Conservation (phyloP, 2,329 filamentous ascomycete genomes). For the Neonectria neomacrospora region DNA sequence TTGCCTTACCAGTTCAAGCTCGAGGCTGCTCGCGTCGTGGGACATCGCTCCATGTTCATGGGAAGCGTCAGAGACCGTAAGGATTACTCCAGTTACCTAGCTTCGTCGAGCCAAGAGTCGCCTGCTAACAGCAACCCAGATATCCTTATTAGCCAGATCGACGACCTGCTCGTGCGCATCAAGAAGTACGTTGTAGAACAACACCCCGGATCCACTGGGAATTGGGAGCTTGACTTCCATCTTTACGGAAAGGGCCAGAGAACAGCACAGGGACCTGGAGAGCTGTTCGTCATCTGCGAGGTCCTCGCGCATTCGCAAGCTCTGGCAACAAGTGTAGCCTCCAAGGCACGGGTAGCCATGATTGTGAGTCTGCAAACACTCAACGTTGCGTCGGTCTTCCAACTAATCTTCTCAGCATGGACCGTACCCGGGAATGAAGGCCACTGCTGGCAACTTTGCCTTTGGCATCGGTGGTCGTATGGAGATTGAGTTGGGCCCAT, state of each 20-base stretch:
- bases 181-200: constrained; percentile 36
- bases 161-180: constrained; percentile 22
- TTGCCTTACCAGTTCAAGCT: constrained; percentile 40
- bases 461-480: constrained; percentile 45
- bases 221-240: constrained; percentile 52
- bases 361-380: constrained; percentile 34
- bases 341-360: constrained; percentile 45
- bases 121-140: constrained; percentile 20
- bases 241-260: constrained; percentile 53
- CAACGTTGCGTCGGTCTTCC: not conserved
- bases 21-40: constrained; percentile 33
- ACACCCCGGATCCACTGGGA: constrained; percentile 28
- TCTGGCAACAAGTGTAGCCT: constrained; percentile 52
- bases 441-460: constrained; percentile 63
- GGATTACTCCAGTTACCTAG: accelerated
- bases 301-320: constrained; percentile 57
- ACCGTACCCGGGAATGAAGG: constrained; percentile 61
- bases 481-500: constrained; percentile 49
- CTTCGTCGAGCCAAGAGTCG: accelerated
- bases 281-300: constrained; percentile 60
- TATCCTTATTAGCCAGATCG: constrained; percentile 35
- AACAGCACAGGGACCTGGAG: constrained; percentile 7
- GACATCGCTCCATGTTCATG: constrained; percentile 40
- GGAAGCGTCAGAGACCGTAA: constrained; percentile 38
- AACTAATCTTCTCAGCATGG: constrained; percentile 48